Conservation (phyloP, 148 eudicot species). For the Rhododendron henanense region DNA sequence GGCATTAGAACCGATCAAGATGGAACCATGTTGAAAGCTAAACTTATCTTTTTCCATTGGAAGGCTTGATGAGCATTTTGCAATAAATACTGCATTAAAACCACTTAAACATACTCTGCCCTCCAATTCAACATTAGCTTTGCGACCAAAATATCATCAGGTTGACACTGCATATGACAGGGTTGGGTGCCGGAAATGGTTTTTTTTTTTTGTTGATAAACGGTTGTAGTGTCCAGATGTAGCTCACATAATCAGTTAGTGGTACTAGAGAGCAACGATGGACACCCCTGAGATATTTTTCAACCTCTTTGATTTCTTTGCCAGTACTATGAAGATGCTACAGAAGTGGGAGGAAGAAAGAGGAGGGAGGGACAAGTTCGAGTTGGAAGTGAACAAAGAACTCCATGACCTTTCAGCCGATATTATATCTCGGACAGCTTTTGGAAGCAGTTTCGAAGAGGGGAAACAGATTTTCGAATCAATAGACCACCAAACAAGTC, state of each 20-base stretch:
- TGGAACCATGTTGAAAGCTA: background rate
- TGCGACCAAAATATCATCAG: background rate
- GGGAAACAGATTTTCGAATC: conserved; percentile 62
- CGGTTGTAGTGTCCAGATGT: no score
- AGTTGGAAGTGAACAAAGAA: no score
- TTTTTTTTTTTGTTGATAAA: no score
- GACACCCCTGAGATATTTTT: no score
- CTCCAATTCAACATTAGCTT: background rate
- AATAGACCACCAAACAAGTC: conserved; percentile 57
- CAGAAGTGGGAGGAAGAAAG: conserved; percentile 49
- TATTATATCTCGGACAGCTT: conserved; percentile 41
- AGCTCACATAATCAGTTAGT: no score
- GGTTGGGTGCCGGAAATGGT: conserved; percentile 86
- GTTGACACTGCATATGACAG: conserved; percentile 25
- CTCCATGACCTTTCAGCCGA: no score
- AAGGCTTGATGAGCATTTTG: background rate
- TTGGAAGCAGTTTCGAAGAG: conserved; percentile 72
- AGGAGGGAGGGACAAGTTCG: conserved; percentile 15
- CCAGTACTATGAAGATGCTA: conserved; percentile 38
- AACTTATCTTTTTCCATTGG: background rate
- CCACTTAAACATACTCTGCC: background rate
- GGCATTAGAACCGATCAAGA: background rate
- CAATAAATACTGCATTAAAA: background rate
- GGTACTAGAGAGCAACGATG: no score
- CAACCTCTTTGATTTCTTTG: conserved; percentile 1